Evolutionary conservation across 345 rosid genomes (phyloP), one percentile per base, ranked within the genome.

Genomic region (Passiflora organensis): DNA sequence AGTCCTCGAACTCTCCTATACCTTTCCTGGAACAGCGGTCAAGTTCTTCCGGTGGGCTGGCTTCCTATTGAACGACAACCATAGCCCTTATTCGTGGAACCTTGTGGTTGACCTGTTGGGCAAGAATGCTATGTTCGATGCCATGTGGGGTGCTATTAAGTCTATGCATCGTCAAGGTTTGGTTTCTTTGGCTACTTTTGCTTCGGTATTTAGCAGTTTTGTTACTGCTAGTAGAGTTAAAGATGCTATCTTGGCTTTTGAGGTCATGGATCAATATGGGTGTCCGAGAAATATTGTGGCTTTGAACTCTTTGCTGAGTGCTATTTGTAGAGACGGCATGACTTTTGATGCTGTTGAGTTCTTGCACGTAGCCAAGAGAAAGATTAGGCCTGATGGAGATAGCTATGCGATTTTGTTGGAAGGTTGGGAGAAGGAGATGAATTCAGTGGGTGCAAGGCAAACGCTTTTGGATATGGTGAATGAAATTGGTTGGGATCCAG

Each of bases 21-120:
- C 76, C 9, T 68, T 54, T 66, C 90, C 90, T 11, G 76, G 62
- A 37, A n/a, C 76, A 14, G 79, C 82, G 13, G 79, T 78, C 56
- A 81, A 76, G 76, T 83, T 80, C 73, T 83, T 80, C 63, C 72
- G 90, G 14, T 83, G 90, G 90, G 56, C 84, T 10, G 84, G 79
- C 54, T 53, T 60, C 60, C 78, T 66, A 52, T 72, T 83, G 22
- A 43, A 38, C 22, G 71, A 73, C 48, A 62, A 64, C 10, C 90
- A 78, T 50, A 78, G 84, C 58, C 84, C 86, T 2, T 83, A 83
- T 28, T 67, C 86, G 0, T 83, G 90, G 90, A 83, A 83, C 49
- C 78, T 83, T 10, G 79, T 78, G n/a, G 84, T 83, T 38, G 86
- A 83, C 66, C 53, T 83, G 45, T 56, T 83, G 48, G 86, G 86